Evolutionary conservation across 1,139 yeast genomes (phyloP), one percentile per base, ranked within the genome.

Genomic region (Ogataea hybrid): DNA sequence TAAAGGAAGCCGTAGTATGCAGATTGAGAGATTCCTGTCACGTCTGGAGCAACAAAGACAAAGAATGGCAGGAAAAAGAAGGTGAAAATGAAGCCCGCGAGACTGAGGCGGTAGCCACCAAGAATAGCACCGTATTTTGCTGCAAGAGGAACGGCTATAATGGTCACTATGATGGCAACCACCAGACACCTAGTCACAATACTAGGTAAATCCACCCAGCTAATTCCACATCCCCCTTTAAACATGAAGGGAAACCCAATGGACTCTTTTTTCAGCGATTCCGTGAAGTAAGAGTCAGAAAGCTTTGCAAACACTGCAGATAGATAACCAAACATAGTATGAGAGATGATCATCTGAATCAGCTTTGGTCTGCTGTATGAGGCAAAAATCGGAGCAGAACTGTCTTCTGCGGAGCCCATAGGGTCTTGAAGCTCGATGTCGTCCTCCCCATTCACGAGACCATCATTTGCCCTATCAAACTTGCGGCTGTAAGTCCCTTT

Each of bases 211-310:
- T 32, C 35, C 4, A 17, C 14, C 17, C 17, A 32, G 17, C 25
- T 32, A 7, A 32, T 17, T 20, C 35, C 27, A 21, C 35, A 32
- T 32, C 35, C 35, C 5, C 35, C 35, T 10, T n/a, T 7, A 16
- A 32, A 32, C 27, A 17, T 32, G 17, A 32, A 20, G 5, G 35
- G 35, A 22, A 32, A 32, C n/a, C 11, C 15, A 12, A 22, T 12
- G 20, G 27, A 20, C 5, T 32, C 35, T 16, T 32, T 32, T 6
- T 32, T 32, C 15, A 32, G n/a, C 9, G 15, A 9, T 12, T 21
- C 35, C 6, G 35, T 32, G 25, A 32, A 32, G 25, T 17, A 32
- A 8, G 10, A 9, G 15, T 32, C 15, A 14, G 35, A 17, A 10
- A n/a, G 9, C 10, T 20, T 21, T 15, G 9, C 8, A 17, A 16